Conservation (phyloP, 768 basidiomycete genomes). For the Tylopilus subfusipes region DNA sequence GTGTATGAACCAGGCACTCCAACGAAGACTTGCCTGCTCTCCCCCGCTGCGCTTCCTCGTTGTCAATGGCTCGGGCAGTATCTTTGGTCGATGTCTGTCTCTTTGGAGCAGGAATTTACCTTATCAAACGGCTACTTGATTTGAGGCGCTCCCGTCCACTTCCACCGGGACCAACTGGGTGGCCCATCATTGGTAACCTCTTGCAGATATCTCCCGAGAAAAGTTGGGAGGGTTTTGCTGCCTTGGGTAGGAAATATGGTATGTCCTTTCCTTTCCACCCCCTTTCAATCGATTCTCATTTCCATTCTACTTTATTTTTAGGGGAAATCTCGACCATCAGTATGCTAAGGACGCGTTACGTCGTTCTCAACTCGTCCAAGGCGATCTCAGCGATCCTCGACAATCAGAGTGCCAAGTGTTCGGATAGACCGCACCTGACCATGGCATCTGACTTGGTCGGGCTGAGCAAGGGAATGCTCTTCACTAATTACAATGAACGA, state of each 20-base stretch:
- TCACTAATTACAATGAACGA: slow-evolving; percentile 4
- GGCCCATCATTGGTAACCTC: slow-evolving; percentile 51
- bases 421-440: slow-evolving; percentile 24
- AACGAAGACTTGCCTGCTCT: background rate
- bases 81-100: slow-evolving; percentile 7
- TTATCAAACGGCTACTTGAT: background rate
- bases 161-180: slow-evolving; percentile 2
- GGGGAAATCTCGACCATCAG: slow-evolving; percentile 18
- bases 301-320: slow-evolving; percentile 18
- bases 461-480: slow-evolving; percentile 1
- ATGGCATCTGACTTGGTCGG: slow-evolving; percentile 14
- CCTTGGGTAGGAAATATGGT: slow-evolving; percentile 55
- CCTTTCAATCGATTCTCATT: background rate
- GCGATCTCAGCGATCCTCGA: slow-evolving; percentile 49
- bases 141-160: slow-evolving; percentile 4
- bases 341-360: slow-evolving; percentile 44
- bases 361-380: slow-evolving; percentile 48
- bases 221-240: slow-evolving; percentile 51
- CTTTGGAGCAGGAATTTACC: slow-evolving; percentile 18
- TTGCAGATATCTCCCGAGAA: slow-evolving; percentile 49
- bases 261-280: slow-evolving; percentile 30
- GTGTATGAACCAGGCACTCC: no score
- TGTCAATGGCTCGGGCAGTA: background rate
- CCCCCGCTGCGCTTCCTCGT: background rate
- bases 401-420: slow-evolving; percentile 50